A percentile compares a stretch with the other conserved stretches of the same genome.
Conservation (phyloP, 2,329 filamentous ascomycete species). For the Graphium sp. region DNA sequence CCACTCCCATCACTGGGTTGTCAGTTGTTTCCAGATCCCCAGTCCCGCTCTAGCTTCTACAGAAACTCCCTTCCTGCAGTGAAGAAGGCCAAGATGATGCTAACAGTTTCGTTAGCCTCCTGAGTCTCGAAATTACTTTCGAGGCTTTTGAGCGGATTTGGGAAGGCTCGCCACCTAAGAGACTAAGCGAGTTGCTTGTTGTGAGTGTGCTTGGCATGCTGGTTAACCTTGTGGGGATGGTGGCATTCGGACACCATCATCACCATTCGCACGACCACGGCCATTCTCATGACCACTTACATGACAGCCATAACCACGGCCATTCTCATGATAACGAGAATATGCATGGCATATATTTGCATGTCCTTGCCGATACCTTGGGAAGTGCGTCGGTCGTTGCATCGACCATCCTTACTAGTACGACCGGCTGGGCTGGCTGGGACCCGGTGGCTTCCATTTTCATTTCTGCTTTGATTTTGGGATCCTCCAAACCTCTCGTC, state of each 20-base stretch:
- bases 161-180: conserved; percentile 68
- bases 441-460: conserved; percentile 88
- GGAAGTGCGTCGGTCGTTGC: conserved; percentile 89
- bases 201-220: conserved; percentile 75
- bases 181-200: conserved; percentile 71
- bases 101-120: too few species aligned
- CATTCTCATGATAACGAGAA: conserved; percentile 72
- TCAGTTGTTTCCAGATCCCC: background rate
- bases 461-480: conserved; percentile 83
- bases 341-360: conserved; percentile 92
- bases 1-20: background rate
- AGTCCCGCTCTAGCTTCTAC: conserved; percentile 1
- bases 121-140: conserved; percentile 90
- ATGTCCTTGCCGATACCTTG: conserved; percentile 86
- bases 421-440: conserved; percentile 83
- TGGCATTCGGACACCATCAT: conserved; percentile 59
- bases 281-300: conserved; percentile 22
- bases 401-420: conserved; percentile 74
- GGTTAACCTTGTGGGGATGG: conserved; percentile 86
- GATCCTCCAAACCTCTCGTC: conserved; percentile 80
- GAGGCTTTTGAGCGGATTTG: conserved; percentile 81
- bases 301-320: conserved; percentile 21
- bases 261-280: conserved; percentile 34
- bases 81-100: too few species aligned
- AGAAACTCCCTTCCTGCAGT: too few species aligned